Base-by-base conservation (phyloP, 441 rosid species). In the Mallotus japonicus region DNA sequence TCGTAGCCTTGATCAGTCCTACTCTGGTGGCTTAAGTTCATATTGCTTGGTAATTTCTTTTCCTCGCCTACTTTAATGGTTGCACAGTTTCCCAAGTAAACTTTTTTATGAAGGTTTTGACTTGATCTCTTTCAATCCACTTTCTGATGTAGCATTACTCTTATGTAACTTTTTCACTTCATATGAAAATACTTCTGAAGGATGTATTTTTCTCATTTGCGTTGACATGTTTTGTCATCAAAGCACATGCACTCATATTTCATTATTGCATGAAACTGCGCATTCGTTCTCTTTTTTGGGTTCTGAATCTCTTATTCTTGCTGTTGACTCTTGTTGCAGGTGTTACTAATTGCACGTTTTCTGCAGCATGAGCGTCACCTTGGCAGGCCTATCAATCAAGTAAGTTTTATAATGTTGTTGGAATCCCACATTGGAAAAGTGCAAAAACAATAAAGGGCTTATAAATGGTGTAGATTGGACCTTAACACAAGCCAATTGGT, bases 11-110 rank as follows among this genome's bases (percentile, higher is more conserved):
- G 99, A 93, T 70, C 98, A 92, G 72, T 90, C 98, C 72, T 96
- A 96, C 81, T 96, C 99, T 80, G 99, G 99, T 66, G 99, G 99
- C 82, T 89, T 96, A 86, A 95, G 97, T 85, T 95, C 99, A 73
- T 90, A 95, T 83, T 93, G 99, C 82, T 86, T 95, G 94, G 98
- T 93, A 80, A 85, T 84, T 81, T 15, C n/a, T 67, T 56, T 56
- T 59, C 19, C 47, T 60, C 34, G 28, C 72, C 22, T 62, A 42
- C 62, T 34, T 70, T 50, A 24, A 46, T n/a, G n/a, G 72, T 34
- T 10, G 47, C 62, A 1, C 32, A 49, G 55, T 37, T 67, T 57
- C 37, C 14, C 24, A 24, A 58, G 5, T 50, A 61, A 56, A 47
- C 8, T 12, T 6, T 44, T 9, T 34, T 34, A 34, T 34, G 40